These are phyloP conservation scores for Penicillium chermesinum DNA, from an alignment of 495 filamentous ascomycete genomes.

Conservation along the genomic window DNA sequence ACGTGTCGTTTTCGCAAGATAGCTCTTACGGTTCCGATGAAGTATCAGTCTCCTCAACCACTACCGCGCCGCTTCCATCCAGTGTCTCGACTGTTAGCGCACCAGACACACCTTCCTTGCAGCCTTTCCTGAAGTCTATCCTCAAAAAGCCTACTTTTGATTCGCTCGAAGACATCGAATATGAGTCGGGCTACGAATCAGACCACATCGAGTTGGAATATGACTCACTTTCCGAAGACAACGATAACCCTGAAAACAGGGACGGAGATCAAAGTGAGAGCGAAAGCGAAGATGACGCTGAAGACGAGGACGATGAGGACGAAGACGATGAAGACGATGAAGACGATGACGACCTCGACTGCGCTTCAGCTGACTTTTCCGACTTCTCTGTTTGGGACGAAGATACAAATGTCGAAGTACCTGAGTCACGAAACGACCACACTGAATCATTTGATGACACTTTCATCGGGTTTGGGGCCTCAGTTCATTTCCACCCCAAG, in stretches of 20 bases:
- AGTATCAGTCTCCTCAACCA: conserved; percentile 34
- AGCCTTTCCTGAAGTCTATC: conserved; percentile 35
- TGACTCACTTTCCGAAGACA: conserved; percentile 25
- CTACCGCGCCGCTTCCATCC: conserved; percentile 20
- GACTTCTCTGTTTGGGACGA: conserved; percentile 37
- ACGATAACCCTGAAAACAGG: conserved; percentile 12
- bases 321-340: too few relatives aligned
- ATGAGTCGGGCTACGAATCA: conserved; percentile 42
- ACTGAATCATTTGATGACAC: conserved; percentile 38
- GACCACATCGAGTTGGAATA: conserved; percentile 34
- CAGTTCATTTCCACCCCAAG: conserved; percentile 35
- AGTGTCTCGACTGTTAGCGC: conserved; percentile 17
- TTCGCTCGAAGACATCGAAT: conserved; percentile 29
- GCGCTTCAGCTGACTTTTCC: conserved; percentile 20
- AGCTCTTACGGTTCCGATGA: conserved; percentile 46
- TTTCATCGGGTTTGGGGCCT: conserved; percentile 38
- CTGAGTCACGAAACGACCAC: conserved; percentile 30
- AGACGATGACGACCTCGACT: conserved; percentile 30
- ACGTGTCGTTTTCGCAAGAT: conserved; percentile 43
- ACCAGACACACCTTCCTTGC: conserved; percentile 18
- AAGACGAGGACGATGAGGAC: conserved; percentile 27
- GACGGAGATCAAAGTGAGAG: conserved; percentile 15
- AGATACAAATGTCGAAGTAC: conserved; percentile 25
- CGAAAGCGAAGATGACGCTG: conserved; percentile 19
- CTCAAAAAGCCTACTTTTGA: conserved; percentile 33